Evolutionary conservation across 257 asterid genomes (phyloP), one percentile per base, ranked within the genome.

Genomic region (Solanum etuberosum): DNA sequence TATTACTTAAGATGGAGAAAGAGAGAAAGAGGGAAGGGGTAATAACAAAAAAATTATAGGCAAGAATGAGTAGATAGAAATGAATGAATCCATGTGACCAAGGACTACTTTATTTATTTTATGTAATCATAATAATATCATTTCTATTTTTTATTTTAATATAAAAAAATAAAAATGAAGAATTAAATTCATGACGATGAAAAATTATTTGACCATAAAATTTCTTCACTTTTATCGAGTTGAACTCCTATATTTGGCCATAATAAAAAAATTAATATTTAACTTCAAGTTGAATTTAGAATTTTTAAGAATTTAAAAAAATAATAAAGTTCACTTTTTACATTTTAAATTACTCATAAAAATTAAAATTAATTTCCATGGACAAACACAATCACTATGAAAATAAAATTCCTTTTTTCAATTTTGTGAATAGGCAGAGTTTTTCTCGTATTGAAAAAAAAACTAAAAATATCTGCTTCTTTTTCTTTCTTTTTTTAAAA

Each of bases 1-100:
- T 71, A 34, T 18, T 71, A 18, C 87, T 86, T 83, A 91, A 90
- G 90, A 46, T 84, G 88, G 86, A 89, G 86, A 85, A 35, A 54
- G 65, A 23, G 35, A 78, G 71, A 59, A 88, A 51, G 61, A 51
- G 83, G 77, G 88, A 80, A 54, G 63, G 18, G 63, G 63, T 20
- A 54, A 54, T 54, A 77, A 82, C 43, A 85, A 43, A 46, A 51
- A 54, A 18, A 6, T 7, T 23, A 61, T 25, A 34, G 86, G 23
- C 37, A 21, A 71, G 80, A 67, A 84, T 87, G 48, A 43, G 57
- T 31, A 48, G 87, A 73, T 25, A 48, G 87, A 73, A 57, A 77
- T 70, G 91, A 80, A 80, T 78, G 85, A 80, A 48, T 80, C 42
- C 85, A 80, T 46, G 85, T 80, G 85, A 80, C 18, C 1, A 25